These are phyloP conservation scores for Penicillium bialowiezense DNA, from an alignment of 495 filamentous ascomycete genomes.

Conservation along the genomic window DNA sequence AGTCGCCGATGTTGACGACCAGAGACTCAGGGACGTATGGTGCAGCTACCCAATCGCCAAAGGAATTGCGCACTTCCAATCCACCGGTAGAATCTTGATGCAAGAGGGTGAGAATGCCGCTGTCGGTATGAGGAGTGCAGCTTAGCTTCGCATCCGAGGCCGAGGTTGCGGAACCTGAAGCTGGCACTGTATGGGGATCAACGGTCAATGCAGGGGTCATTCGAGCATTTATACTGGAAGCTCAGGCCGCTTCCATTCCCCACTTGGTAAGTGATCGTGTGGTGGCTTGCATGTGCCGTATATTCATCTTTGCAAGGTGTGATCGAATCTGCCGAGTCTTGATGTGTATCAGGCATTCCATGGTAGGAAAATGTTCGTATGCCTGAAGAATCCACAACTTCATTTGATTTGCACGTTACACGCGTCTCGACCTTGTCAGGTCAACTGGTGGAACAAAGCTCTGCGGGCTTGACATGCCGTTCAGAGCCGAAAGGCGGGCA, in stretches of 20 bases:
- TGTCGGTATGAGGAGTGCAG: conserved; percentile 47
- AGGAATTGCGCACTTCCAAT: conserved; percentile 39
- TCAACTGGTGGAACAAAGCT: too few species aligned
- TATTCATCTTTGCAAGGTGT: too few species aligned
- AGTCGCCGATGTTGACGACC: conserved; percentile 52
- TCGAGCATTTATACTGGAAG: background rate
- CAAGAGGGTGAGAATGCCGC: conserved; percentile 41
- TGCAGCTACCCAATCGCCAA: conserved; percentile 41
- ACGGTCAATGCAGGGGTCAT: background rate
- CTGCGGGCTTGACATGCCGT: conserved; percentile 2
- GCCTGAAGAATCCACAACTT: too few species aligned
- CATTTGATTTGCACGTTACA: too few species aligned
- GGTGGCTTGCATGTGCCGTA: background rate
- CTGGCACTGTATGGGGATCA: background rate
- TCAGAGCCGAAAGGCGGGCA: background rate
- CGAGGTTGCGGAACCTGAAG: conserved; percentile 1
- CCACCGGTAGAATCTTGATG: conserved; percentile 43
- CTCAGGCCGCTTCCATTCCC: conserved; percentile 1
- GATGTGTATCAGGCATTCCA: too few species aligned
- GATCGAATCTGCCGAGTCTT: too few species aligned
- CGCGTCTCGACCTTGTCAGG: too few species aligned
- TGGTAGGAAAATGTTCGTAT: too few species aligned
- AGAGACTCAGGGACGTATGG: conserved; percentile 43
- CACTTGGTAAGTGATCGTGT: conserved; percentile 9
- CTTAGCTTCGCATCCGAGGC: conserved; percentile 31